These are phyloP conservation scores for Ocimum tenuiflorum DNA, from an alignment of 257 asterid genomes.

Conservation along the genomic window DNA sequence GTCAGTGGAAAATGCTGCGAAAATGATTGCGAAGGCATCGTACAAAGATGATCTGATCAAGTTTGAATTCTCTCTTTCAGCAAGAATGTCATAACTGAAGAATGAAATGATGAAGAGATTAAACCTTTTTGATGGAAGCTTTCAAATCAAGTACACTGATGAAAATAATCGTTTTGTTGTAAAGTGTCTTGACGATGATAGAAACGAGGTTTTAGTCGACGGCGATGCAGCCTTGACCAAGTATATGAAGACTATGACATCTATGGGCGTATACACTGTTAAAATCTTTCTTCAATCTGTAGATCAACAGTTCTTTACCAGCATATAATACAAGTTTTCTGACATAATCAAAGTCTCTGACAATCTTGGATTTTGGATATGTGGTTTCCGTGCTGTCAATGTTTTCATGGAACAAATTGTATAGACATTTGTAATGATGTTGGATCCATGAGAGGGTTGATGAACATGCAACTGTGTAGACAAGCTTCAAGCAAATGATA, in stretches of 20 bases:
- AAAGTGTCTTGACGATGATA: conserved; percentile 42
- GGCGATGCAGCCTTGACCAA: conserved; percentile 40
- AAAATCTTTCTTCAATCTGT: neutral
- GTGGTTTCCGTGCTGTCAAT: too few species aligned
- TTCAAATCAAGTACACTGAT: conserved; percentile 40
- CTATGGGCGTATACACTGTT: neutral
- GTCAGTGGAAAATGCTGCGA: neutral
- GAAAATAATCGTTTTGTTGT: conserved; percentile 38
- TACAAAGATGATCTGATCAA: conserved; percentile 40
- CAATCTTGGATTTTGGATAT: too few species aligned
- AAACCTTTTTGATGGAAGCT: conserved; percentile 35
- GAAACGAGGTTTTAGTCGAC: conserved; percentile 34
- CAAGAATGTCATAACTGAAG: conserved; percentile 26
- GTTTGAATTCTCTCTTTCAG: conserved; percentile 28
- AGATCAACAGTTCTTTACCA: neutral
- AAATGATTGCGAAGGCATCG: conserved; percentile 38
- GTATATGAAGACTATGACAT: neutral
- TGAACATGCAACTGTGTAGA: too few species aligned
- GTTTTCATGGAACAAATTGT: too few species aligned
- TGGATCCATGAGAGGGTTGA: too few species aligned
- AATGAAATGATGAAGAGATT: conserved; percentile 46
- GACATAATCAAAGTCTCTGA: too few species aligned
- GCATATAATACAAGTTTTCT: too few species aligned
- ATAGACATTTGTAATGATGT: too few species aligned
- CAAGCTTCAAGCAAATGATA: too few species aligned